Conservation (phyloP, 495 filamentous ascomycete species). For the Melanomma pulvis-pyrius region DNA sequence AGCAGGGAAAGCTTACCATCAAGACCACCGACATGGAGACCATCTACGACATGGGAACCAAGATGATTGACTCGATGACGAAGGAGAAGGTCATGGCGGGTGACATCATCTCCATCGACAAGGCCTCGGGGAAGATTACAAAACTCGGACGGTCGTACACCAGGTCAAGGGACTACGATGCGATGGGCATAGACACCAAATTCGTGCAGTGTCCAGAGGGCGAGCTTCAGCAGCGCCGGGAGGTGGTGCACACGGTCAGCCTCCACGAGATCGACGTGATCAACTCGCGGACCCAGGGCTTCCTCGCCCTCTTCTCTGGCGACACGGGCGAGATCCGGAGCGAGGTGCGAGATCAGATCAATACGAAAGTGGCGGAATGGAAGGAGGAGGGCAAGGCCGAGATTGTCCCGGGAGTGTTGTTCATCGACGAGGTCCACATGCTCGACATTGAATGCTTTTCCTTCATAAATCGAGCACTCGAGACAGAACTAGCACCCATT, state of each 20-base stretch:
- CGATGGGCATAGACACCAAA: slow-evolving; percentile 98
- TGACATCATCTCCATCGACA: slow-evolving; percentile 97
- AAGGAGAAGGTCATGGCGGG: slow-evolving; percentile 98
- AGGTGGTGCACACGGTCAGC: slow-evolving; percentile 94
- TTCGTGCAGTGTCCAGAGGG: slow-evolving; percentile 98
- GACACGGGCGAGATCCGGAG: slow-evolving; percentile 98
- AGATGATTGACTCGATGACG: slow-evolving; percentile 99
- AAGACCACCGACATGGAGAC: slow-evolving; percentile 99
- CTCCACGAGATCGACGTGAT: slow-evolving; percentile 99
- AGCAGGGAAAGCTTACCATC: slow-evolving; percentile 98
- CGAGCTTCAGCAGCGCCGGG: slow-evolving; percentile 94
- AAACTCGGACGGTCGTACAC: slow-evolving; percentile 94
- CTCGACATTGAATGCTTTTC: slow-evolving; percentile 99
- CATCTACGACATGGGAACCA: slow-evolving; percentile 97
- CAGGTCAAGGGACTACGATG: slow-evolving; percentile 94
- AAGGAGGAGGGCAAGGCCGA: slow-evolving; percentile 98
- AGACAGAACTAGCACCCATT: slow-evolving; percentile 90
- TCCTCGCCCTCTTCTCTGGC: slow-evolving; percentile 92
- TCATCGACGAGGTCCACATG: slow-evolving; percentile 99
- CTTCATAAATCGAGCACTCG: slow-evolving; percentile 95
- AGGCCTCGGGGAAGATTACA: slow-evolving; percentile 94
- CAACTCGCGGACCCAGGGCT: slow-evolving; percentile 96
- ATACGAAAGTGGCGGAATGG: slow-evolving; percentile 97
- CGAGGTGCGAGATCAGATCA: slow-evolving; percentile 97
- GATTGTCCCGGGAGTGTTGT: slow-evolving; percentile 95